Evolutionary conservation across 1,284 basidiomycete species (phyloP).

Genomic region (Ganoderma lingzhi): DNA sequence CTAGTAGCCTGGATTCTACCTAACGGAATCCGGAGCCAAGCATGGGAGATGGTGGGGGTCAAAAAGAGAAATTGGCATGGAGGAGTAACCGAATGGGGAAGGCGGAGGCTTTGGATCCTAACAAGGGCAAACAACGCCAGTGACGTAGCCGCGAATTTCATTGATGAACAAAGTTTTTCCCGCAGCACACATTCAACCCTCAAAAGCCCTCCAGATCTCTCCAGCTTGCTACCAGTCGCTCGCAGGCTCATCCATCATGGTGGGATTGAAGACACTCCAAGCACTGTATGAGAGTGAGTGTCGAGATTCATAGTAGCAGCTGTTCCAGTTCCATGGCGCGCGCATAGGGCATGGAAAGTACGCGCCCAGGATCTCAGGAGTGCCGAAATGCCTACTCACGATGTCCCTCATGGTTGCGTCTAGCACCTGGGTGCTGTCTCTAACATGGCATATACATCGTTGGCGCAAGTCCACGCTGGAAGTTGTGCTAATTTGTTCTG

Average conservation of each 20-base stretch:
- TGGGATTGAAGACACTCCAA: slow-evolving; percentile 16
- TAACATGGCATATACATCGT: no score
- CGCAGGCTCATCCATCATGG: background rate
- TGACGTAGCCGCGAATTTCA: background rate
- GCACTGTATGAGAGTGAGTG: slow-evolving; percentile 23
- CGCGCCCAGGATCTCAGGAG: no score
- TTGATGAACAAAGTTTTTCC: background rate
- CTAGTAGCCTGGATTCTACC: no score
- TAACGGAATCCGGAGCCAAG: no score
- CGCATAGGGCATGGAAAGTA: background rate
- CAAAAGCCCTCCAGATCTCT: no score
- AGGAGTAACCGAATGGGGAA: background rate
- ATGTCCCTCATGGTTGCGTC: background rate
- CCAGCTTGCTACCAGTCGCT: background rate
- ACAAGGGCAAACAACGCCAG: slow-evolving; percentile 1
- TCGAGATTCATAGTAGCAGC: background rate
- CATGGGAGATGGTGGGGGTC: background rate
- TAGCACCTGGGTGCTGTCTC: background rate
- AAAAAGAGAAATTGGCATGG: background rate
- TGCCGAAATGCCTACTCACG: background rate
- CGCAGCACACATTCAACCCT: background rate
- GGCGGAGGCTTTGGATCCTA: slow-evolving; percentile 9
- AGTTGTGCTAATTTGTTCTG: background rate
- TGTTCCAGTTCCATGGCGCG: no score
- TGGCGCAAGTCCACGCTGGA: background rate